Evolutionary conservation across 2,329 filamentous ascomycete species (phyloP), one percentile per base, ranked within the genome.

Genomic region (Xylariales sp.): DNA sequence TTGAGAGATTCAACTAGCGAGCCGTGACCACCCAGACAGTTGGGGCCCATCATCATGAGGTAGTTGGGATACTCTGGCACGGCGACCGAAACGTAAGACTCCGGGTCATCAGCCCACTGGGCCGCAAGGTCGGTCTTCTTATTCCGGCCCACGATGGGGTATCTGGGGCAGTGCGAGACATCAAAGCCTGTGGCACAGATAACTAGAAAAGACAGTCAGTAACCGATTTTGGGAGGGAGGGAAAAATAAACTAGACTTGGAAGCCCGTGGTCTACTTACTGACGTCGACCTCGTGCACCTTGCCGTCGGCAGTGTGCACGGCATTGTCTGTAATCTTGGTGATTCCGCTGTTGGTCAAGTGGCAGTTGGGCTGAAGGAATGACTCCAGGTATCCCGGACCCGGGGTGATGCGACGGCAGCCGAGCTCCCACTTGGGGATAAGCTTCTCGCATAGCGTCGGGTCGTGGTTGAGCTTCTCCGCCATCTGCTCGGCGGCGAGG

Each of bases 1-100:
- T 74, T 70, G 37, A 73, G 58, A 30, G 73, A 69, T 37, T 59
- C 60, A 29, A 63, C 66, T 34, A 74, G 55, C 23, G 61, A 66
- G 6, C 70, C 71, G 31, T 65, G 63, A 15, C 70, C 70, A 40
- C 72, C 64, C 28, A 60, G 61, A 15, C 60, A 62, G 52, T 73
- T 74, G 27, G 33, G 33, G 12, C 33, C 23, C 11, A 24, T 17
- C 11, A 37, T 28, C 14, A 17, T 28, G 14, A 35, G 29, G 13
- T 28, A 17, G n/a, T 37, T 37, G 10, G 33, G 33, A 16, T 28
- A 29, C 15, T 19, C 24, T 15, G 33, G 33, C 13, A 37, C 23
- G n/a, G 33, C 21, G 5, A 28, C 7, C 6, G 4, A 21, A 5
- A 37, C 16, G 23, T 37, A 18, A n/a, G 33, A 28, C 8, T 7